Evolutionary conservation across 495 filamentous ascomycete genomes (phyloP).

Genomic region (Corynascus novoguineensis): DNA sequence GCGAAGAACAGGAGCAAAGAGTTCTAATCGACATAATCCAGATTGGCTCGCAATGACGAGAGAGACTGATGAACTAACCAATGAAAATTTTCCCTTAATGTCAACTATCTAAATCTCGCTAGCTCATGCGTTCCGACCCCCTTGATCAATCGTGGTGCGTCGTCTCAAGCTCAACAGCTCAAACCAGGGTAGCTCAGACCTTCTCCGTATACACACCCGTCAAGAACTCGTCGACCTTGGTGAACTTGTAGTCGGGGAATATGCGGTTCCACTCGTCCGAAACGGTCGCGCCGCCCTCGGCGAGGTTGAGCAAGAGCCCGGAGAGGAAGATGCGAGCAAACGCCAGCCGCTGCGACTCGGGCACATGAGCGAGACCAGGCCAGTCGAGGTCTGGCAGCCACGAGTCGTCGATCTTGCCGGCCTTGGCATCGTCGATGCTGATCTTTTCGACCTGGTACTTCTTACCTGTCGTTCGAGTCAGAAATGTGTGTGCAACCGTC

Average conservation of each 20-base stretch:
- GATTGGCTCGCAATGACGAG: too few species aligned
- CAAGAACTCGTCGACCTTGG: slow-evolving; percentile 42
- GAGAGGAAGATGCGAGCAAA: slow-evolving; percentile 17
- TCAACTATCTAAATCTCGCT: too few species aligned
- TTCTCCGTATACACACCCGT: neutral
- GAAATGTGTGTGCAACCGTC: too few species aligned
- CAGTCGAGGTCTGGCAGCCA: slow-evolving; percentile 39
- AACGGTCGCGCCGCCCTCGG: slow-evolving; percentile 34
- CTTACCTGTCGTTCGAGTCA: neutral
- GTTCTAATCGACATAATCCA: too few species aligned
- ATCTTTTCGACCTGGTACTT: neutral
- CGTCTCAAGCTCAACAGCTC: too few species aligned
- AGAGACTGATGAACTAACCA: too few species aligned
- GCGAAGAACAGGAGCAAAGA: too few species aligned
- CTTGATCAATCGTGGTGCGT: too few species aligned
- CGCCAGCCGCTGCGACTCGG: slow-evolving; percentile 31
- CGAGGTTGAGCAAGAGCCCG: slow-evolving; percentile 37
- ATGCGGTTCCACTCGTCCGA: slow-evolving; percentile 49
- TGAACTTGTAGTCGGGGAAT: slow-evolving; percentile 49
- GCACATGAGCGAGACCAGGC: slow-evolving; percentile 36
- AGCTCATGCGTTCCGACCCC: too few species aligned
- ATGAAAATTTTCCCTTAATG: too few species aligned
- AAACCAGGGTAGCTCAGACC: too few species aligned
- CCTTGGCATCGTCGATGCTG: slow-evolving; percentile 15
- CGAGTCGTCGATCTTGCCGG: slow-evolving; percentile 39